Evolutionary conservation across 768 basidiomycete genomes (phyloP).

Genomic region (Galerina sulciceps): DNA sequence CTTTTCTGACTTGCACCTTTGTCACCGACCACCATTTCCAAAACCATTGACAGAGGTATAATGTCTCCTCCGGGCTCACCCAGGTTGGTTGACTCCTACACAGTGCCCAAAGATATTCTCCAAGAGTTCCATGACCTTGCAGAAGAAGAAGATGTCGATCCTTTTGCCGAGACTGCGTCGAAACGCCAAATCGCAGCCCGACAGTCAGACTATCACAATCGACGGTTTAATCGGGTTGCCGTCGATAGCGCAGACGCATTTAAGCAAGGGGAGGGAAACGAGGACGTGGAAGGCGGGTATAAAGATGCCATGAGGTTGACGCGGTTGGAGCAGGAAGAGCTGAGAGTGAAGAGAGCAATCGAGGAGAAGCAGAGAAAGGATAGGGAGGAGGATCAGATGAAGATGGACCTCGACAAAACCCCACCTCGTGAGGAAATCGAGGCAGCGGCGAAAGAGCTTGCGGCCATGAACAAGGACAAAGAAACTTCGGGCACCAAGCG

Average conservation of each 20-base stretch:
- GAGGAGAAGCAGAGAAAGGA: constrained; percentile 88
- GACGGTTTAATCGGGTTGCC: constrained; percentile 85
- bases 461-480: constrained; percentile 45
- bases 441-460: constrained; percentile 72
- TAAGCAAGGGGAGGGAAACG: constrained; percentile 65
- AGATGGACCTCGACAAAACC: constrained; percentile 91
- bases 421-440: constrained; percentile 83
- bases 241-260: constrained; percentile 85
- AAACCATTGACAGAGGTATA: constrained; percentile 38
- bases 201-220: constrained; percentile 94
- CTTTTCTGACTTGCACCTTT: constrained; percentile 16
- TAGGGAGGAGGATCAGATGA: constrained; percentile 71
- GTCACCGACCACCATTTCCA: constrained; percentile 24
- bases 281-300: constrained; percentile 83
- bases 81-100: constrained; percentile 87
- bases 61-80: constrained; percentile 66
- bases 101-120: constrained; percentile 91
- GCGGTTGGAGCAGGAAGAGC: constrained; percentile 92
- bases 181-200: constrained; percentile 92
- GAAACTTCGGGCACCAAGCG: constrained; percentile 60
- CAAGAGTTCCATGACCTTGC: constrained; percentile 93
- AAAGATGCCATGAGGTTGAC: constrained; percentile 95
- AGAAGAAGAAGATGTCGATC: constrained; percentile 91
- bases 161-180: constrained; percentile 90
- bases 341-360: constrained; percentile 78